These are phyloP conservation scores for Colletotrichum plurivorum DNA, from an alignment of 2,329 filamentous ascomycete species.

Conservation along the genomic window DNA sequence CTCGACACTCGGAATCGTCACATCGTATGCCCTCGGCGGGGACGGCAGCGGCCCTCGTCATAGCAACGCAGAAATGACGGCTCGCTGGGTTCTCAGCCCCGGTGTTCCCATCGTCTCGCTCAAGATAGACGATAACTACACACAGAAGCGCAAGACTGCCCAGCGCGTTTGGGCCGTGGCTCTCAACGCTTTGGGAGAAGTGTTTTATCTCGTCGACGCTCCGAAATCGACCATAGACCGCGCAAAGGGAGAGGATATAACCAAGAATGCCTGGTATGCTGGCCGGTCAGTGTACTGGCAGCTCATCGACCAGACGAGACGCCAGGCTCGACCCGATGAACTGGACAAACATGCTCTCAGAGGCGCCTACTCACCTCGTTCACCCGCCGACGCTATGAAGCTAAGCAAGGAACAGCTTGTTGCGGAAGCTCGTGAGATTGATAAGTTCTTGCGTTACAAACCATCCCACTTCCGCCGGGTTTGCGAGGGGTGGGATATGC, in stretches of 20 bases:
- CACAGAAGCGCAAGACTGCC: conserved; percentile 75
- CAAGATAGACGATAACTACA: conserved; percentile 87
- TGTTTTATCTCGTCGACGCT: conserved; percentile 85
- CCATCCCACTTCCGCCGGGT: conserved; percentile 84
- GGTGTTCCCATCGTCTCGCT: conserved; percentile 92
- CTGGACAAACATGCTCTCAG: conserved; percentile 77
- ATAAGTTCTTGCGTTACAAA: conserved; percentile 79
- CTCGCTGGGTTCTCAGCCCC: conserved; percentile 90
- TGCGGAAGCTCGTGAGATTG: conserved; percentile 86
- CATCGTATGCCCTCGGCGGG: conserved; percentile 82
- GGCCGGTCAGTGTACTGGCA: conserved; percentile 87
- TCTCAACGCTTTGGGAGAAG: conserved; percentile 93
- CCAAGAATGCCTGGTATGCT: conserved; percentile 82
- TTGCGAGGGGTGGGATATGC: conserved; percentile 94
- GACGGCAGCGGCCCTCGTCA: conserved; percentile 73
- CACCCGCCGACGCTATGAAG: conserved; percentile 80
- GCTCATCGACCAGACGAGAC: conserved; percentile 82
- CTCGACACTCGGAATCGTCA: conserved; percentile 86
- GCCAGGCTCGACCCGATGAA: conserved; percentile 79
- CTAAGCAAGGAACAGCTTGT: conserved; percentile 78
- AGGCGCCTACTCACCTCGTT: conserved; percentile 85
- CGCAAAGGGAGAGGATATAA: conserved; percentile 66
- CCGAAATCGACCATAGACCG: conserved; percentile 69
- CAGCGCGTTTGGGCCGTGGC: conserved; percentile 90
- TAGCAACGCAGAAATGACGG: conserved; percentile 83